Conservation (phyloP, 495 filamentous ascomycete genomes). For the Hypoxylon cercidicola region DNA sequence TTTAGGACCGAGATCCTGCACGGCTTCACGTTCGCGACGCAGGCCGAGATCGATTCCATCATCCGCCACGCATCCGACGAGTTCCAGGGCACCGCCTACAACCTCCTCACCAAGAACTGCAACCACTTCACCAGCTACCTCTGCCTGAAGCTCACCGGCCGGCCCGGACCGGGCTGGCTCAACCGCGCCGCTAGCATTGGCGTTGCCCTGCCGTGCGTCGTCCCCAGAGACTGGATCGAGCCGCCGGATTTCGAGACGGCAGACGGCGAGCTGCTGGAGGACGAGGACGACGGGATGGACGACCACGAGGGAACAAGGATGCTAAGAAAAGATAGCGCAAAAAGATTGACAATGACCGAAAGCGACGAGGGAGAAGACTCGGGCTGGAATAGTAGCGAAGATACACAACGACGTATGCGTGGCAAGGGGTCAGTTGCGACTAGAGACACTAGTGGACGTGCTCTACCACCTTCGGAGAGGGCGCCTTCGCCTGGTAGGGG, state of each 20-base stretch:
- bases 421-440: conserved; percentile 47
- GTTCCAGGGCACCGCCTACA: conserved; percentile 77
- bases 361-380: conserved; percentile 34
- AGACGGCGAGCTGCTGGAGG: conserved; percentile 72
- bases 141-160: conserved; percentile 70
- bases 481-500: conserved; percentile 48
- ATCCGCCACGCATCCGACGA: conserved; percentile 71
- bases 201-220: conserved; percentile 78
- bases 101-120: conserved; percentile 81
- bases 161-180: conserved; percentile 73
- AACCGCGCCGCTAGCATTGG: conserved; percentile 85
- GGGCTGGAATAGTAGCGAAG: conserved; percentile 47
- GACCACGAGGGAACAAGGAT: conserved; percentile 65
- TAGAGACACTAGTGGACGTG: conserved; percentile 52
- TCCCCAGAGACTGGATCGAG: conserved; percentile 81
- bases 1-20: conserved; percentile 76
- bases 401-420: conserved; percentile 37
- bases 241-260: conserved; percentile 77
- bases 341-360: conserved; percentile 26
- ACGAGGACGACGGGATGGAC: conserved; percentile 58
- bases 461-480: conserved; percentile 54
- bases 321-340: conserved; percentile 50
- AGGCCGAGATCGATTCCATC: conserved; percentile 72
- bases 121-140: conserved; percentile 83
- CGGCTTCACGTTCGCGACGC: conserved; percentile 72